Evolutionary conservation across 169 alveolate species (phyloP), one percentile per base, ranked within the genome.

Genomic region (Perkinsus olseni): DNA sequence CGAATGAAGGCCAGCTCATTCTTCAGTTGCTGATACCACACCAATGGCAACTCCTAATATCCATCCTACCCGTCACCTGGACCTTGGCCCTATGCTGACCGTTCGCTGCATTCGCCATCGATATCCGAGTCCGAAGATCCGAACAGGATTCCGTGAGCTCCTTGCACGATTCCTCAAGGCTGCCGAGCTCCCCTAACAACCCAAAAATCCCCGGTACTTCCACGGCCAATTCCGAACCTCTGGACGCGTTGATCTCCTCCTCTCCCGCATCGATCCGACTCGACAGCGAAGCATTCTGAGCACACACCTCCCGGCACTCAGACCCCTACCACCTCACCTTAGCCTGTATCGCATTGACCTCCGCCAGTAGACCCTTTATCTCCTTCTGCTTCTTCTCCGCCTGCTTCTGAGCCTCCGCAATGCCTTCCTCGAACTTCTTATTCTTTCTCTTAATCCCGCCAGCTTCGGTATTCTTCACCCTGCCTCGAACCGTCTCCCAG

Each of bases 341-440:
- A 39, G 92, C 40, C 51, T 91, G 92, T 48, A 91, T 1, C 74
- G 92, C 92, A 48, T 91, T 91, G 1, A 91, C 40, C 92, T 91
- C 74, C 50, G 38, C 92, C 38, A 38, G 38, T 50, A 91, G 62
- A 10, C 40, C 92, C 38, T 24, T 48, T 24, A 91, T 91, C 36
- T 91, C 74, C 92, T 91, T 91, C 38, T 91, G 92, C 39, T 38
- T 48, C 92, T 20, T 24, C 39, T 91, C 92, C 50, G 38, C 74
- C 62, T 24, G n/a, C 24, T 38, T 91, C 17, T 91, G 92, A 10
- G 92, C 92, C 4, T 39, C 40, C 11, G 92, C 92, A 0, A 91
- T 38, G 38, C 74, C n/a, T 31, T 91, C 92, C 62, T 91, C 92
- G 6, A 91, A 24, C 40, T 91, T 91, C 62, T 91, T 91, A 50